Conservation (phyloP, 2,329 filamentous ascomycete genomes). For the Aspergillus sp. region DNA sequence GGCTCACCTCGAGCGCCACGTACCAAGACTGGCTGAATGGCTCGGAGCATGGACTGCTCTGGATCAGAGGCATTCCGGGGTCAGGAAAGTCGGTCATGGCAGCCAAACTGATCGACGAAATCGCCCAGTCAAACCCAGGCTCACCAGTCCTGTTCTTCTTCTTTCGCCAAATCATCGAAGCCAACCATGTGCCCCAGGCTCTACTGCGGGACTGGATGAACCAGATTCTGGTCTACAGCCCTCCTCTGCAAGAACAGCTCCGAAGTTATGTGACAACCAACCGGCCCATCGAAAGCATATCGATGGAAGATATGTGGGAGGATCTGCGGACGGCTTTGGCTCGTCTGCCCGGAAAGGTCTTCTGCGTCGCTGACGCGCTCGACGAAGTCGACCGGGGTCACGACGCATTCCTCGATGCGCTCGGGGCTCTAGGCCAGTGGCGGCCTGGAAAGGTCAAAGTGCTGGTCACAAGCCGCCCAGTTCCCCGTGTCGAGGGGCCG, state of each 20-base stretch:
- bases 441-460: constrained; percentile 31
- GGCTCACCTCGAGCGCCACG: constrained; percentile 2
- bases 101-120: constrained; percentile 9
- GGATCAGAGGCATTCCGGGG: constrained; percentile 17
- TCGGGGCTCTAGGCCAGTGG: constrained; percentile 25
- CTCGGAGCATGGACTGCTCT: constrained; percentile 8
- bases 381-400: constrained; percentile 40
- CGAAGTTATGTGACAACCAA: too few species aligned
- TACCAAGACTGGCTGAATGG: constrained; percentile 11
- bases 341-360: constrained; percentile 13
- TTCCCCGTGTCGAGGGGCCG: constrained; percentile 19
- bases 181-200: constrained; percentile 9
- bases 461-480: constrained; percentile 37
- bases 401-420: constrained; percentile 24
- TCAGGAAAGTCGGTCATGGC: constrained; percentile 18
- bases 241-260: not conserved
- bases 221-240: constrained; percentile 7
- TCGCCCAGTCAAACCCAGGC: constrained; percentile 1
- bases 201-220: constrained; percentile 14
- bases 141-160: constrained; percentile 15
- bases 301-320: too few species aligned
- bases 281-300: too few species aligned
- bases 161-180: constrained; percentile 12
- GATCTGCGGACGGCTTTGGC: too few species aligned
- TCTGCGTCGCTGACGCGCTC: constrained; percentile 36